Percentiles rank a stretch among this genome's conserved stretches.
Evolutionary conservation across 2,329 filamentous ascomycete genomes (phyloP).

Genomic region (Colletotrichum echinochloae): DNA sequence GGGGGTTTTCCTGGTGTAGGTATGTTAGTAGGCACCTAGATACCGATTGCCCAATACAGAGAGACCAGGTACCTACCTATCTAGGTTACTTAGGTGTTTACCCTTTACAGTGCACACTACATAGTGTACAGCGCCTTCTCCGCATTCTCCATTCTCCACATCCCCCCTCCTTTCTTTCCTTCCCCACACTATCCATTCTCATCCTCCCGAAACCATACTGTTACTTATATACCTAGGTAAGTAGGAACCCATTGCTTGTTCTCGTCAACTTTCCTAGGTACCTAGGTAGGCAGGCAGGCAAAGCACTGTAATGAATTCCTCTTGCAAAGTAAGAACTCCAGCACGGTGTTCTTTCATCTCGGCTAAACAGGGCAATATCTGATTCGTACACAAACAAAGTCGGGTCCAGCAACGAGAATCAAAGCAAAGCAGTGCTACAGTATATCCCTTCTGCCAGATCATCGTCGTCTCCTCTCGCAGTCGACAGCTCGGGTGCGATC

Average conservation of each 20-base stretch:
- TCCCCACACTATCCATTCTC: slow-evolving; percentile 37
- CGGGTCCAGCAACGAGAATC: neutral
- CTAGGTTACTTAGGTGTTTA: too few species aligned
- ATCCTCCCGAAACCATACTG: too few species aligned
- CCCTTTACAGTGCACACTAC: too few species aligned
- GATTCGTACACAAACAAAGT: neutral
- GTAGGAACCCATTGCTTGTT: neutral
- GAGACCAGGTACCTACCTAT: too few species aligned
- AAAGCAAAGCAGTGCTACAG: neutral
- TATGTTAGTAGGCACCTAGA: too few species aligned
- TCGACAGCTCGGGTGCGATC: too few species aligned
- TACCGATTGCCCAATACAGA: too few species aligned
- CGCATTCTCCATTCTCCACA: slow-evolving; percentile 19
- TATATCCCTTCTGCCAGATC: neutral
- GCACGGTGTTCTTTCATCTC: too few species aligned
- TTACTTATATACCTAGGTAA: too few species aligned
- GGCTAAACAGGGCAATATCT: neutral
- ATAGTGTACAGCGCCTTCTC: slow-evolving; percentile 36
- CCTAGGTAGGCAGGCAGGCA: neutral
- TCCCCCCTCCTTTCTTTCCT: neutral
- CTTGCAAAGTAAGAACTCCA: neutral
- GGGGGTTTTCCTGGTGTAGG: too few species aligned
- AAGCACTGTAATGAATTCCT: neutral
- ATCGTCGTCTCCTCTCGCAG: neutral
- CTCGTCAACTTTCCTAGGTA: too few species aligned